Conservation (phyloP, 176 grass and related monocot genomes). For the Carex kokanica region DNA sequence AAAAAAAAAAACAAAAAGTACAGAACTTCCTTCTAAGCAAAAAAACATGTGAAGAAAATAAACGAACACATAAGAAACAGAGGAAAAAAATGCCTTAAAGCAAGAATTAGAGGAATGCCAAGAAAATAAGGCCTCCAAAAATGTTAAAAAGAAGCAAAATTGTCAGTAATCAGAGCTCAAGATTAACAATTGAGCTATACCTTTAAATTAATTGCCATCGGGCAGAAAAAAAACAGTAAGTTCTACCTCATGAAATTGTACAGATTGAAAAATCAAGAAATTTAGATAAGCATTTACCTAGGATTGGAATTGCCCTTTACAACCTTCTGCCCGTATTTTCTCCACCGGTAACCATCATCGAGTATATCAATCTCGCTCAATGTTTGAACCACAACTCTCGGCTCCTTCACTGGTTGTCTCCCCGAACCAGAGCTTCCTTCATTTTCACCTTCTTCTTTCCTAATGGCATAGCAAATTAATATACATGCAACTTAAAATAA, state of each 20-base stretch:
- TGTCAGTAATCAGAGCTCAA: neutral
- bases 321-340: constrained; percentile 57
- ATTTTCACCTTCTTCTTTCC: constrained; percentile 45
- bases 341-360: constrained; percentile 50
- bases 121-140: neutral
- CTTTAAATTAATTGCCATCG: neutral
- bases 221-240: neutral
- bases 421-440: constrained; percentile 25
- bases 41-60: neutral
- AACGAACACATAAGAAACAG: neutral
- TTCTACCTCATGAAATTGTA: neutral
- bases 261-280: neutral
- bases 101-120: neutral
- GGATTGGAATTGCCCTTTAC: constrained; percentile 71
- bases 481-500: constrained; percentile 4
- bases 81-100: neutral
- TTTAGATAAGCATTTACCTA: constrained; percentile 27
- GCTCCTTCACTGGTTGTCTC: constrained; percentile 64
- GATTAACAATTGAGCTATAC: neutral
- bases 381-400: constrained; percentile 74
- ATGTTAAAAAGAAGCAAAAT: neutral
- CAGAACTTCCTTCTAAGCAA: neutral
- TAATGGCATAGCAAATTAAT: constrained; percentile 8
- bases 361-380: constrained; percentile 89
- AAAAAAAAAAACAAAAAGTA: neutral